phyloP scores from a whole-genome alignment of 257 asterid species.

The Solanum bukasovii region DNA sequence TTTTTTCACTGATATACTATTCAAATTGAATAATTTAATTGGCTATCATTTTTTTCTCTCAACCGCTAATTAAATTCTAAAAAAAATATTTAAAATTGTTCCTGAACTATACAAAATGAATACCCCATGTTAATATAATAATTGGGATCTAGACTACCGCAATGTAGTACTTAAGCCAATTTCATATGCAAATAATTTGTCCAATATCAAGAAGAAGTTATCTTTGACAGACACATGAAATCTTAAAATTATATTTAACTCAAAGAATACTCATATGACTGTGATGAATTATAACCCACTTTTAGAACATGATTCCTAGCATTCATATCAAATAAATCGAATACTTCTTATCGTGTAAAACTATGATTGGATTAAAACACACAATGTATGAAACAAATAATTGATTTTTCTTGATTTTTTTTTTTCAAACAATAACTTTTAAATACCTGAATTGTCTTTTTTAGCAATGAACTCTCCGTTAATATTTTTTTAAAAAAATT shows the following conservation, averaged over 20 bases:
- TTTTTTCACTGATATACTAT: background rate
- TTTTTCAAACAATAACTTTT: too few relatives aligned
- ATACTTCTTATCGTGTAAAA: too few relatives aligned
- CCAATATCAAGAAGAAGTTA: background rate
- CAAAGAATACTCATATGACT: background rate
- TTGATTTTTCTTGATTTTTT: too few relatives aligned
- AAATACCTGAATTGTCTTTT: too few relatives aligned
- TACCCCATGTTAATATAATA: background rate
- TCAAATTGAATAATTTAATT: background rate
- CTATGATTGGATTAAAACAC: background rate
- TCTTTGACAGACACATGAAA: too few relatives aligned
- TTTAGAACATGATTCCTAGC: background rate
- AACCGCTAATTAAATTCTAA: too few relatives aligned
- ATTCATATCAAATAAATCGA: background rate
- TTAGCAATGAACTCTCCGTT: background rate
- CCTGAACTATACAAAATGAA: background rate
- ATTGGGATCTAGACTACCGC: background rate
- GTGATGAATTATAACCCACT: too few relatives aligned
- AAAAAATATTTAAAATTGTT: too few relatives aligned
- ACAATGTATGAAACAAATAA: too few relatives aligned
- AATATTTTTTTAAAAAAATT: too few relatives aligned
- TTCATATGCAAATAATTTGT: background rate
- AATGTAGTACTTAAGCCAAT: background rate
- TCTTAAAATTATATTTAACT: background rate
- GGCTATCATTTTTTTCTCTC: too few relatives aligned